Evolutionary conservation across 495 filamentous ascomycete genomes (phyloP), one percentile per base, ranked within the genome.

Genomic region (Tuber borchii): DNA sequence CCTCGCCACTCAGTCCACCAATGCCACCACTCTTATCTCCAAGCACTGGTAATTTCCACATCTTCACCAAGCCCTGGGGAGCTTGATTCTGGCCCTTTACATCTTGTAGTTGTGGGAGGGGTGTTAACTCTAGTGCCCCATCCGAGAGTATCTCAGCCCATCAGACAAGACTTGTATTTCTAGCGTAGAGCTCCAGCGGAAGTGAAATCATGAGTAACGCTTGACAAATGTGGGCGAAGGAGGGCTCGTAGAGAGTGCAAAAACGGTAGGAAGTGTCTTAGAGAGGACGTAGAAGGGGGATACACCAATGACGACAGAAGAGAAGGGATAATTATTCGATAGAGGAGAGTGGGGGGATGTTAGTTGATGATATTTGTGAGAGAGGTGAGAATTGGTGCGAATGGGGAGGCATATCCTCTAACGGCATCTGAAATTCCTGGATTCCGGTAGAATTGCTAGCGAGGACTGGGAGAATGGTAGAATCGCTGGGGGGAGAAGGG

Each of bases 111-210:
- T 85, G 84, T 7, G 86, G 92, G 76, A 99, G 92, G 0, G 95
- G 94, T 46, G 93, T 90, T 20, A 99, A 87, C 84, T 97, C 94
- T 22, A 98, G 83, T 20, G 97, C 93, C 20, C 94, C 93, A 79
- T 98, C 95, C 80, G 86, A 88, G 20, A 98, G 87, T 14, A 93
- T 83, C 83, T 98, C 95, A 72, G 93, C 90, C 93, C 94, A 97
- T 37, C 95, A 90, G 40, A 93, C 88, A 9, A 97, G 85, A 5
- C 92, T 94, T 0, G 90, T 88, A 71, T 85, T 88, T 37, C 96
- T 91, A 0, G 95, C 93, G 82, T 92, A 92, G 1, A 98, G 89
- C 2, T 91, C 90, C 40, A 95, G 86, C 0, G 95, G 93, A 5
- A 97, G 78, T 0, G 94, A 94, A 61, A 94, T 86, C 77, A 98